Percentiles rank a stretch among this genome's conserved stretches.
These are phyloP conservation scores for Galerina marginata DNA, from an alignment of 768 basidiomycete genomes.

Conservation along the genomic window DNA sequence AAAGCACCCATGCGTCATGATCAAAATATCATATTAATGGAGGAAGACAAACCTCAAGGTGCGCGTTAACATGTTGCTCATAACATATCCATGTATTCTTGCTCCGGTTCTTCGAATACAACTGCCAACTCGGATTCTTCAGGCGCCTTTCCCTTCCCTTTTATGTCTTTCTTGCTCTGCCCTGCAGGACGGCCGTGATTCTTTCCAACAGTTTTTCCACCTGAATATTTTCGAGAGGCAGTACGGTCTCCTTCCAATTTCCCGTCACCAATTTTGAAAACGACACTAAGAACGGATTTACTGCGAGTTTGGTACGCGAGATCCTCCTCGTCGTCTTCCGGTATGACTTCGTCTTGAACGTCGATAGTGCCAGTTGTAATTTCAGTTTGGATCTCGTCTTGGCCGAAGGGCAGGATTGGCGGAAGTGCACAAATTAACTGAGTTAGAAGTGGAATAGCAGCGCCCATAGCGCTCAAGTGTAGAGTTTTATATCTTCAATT, in stretches of 20 bases:
- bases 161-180: conserved; percentile 11
- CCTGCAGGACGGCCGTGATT: conserved; percentile 7
- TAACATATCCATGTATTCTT: conserved; percentile 39
- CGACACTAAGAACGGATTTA: conserved; percentile 70
- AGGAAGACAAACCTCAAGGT: background rate
- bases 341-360: conserved; percentile 80
- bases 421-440: conserved; percentile 75
- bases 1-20: too few species aligned
- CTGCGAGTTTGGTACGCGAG: conserved; percentile 66
- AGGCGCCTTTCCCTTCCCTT: conserved; percentile 17
- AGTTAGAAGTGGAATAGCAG: conserved; percentile 84
- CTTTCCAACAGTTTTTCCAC: conserved; percentile 27
- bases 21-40: too few species aligned
- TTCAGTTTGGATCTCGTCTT: conserved; percentile 65
- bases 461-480: conserved; percentile 83
- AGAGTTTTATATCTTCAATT: conserved; percentile 68
- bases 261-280: conserved; percentile 69
- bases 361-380: conserved; percentile 73
- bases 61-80: conserved; percentile 11
- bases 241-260: conserved; percentile 47
- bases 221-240: conserved; percentile 31
- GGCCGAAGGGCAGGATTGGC: conserved; percentile 68
- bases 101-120: conserved; percentile 40
- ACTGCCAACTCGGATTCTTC: conserved; percentile 12
- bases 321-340: conserved; percentile 76